Evolutionary conservation across 23 red algal genomes (phyloP).

Genomic region (Cyanidiococcus yangmingshanensis): DNA sequence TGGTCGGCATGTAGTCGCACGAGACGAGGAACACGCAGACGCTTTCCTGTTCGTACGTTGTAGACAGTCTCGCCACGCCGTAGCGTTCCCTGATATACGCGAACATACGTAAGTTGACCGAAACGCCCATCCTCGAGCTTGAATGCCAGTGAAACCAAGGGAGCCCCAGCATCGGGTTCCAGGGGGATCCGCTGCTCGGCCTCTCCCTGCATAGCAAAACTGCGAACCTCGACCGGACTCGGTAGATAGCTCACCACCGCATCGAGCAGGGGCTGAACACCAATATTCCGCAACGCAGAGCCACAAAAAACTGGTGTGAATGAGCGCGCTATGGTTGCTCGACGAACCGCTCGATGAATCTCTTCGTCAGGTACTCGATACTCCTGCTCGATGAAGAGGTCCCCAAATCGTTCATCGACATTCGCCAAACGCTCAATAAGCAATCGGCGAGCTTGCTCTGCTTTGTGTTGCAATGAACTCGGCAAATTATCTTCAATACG

Average conservation of each 20-base stretch:
- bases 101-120: constrained; percentile 91
- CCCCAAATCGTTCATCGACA: constrained; percentile 77
- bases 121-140: constrained; percentile 96
- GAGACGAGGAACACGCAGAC: constrained; percentile 75
- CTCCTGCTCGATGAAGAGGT: constrained; percentile 66
- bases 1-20: constrained; percentile 85
- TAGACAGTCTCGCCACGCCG: constrained; percentile 51
- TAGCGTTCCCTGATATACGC: constrained; percentile 85
- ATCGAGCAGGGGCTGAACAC: constrained; percentile 88
- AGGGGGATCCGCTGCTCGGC: constrained; percentile 29
- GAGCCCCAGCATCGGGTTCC: constrained; percentile 37
- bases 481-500: constrained; percentile 28
- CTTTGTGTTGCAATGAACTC: constrained; percentile 19
- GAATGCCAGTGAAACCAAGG: constrained; percentile 73
- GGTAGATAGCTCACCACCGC: constrained; percentile 82
- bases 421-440: constrained; percentile 80
- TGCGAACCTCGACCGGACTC: constrained; percentile 57
- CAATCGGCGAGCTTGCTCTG: constrained; percentile 37
- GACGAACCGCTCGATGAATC: constrained; percentile 62
- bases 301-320: constrained; percentile 76
- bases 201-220: constrained; percentile 31
- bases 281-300: constrained; percentile 86
- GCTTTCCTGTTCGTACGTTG: constrained; percentile 80
- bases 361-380: constrained; percentile 42
- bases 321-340: constrained; percentile 61